Evolutionary conservation across 768 basidiomycete genomes (phyloP).

Genomic region (Russula compacta): DNA sequence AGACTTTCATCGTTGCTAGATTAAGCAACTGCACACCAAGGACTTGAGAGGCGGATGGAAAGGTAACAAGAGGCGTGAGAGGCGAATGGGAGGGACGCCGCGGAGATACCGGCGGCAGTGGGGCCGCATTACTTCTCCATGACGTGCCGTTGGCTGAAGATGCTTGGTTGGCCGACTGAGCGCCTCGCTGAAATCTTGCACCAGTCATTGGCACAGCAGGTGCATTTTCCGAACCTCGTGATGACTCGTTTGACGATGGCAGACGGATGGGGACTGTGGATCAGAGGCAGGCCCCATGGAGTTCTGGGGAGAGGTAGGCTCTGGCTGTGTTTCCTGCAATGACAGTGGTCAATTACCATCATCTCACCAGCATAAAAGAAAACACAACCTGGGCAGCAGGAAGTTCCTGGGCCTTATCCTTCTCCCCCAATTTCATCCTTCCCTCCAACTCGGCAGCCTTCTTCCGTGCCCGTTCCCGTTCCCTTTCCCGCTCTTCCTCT

Average conservation of each 20-base stretch:
- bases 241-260: conserved; percentile 24
- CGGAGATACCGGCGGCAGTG: conserved; percentile 26
- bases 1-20: conserved; percentile 47
- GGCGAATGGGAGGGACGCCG: conserved; percentile 24
- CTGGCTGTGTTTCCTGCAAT: conserved; percentile 4
- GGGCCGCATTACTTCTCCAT: conserved; percentile 52
- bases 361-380: neutral
- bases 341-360: neutral
- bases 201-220: conserved; percentile 6
- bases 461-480: conserved; percentile 67
- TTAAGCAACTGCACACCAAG: conserved; percentile 33
- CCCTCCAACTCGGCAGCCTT: conserved; percentile 75
- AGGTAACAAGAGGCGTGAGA: conserved; percentile 28
- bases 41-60: conserved; percentile 24
- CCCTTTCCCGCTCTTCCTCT: conserved; percentile 73
- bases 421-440: conserved; percentile 39
- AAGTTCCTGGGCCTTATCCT: neutral
- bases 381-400: neutral
- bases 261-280: conserved; percentile 19
- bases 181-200: conserved; percentile 17
- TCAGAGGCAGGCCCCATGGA: neutral
- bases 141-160: conserved; percentile 32
- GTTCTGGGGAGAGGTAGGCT: neutral
- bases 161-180: conserved; percentile 6
- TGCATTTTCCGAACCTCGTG: conserved; percentile 15